Base-by-base conservation (phyloP, 352 stramenopile species). In the Pythium diclinum region DNA sequence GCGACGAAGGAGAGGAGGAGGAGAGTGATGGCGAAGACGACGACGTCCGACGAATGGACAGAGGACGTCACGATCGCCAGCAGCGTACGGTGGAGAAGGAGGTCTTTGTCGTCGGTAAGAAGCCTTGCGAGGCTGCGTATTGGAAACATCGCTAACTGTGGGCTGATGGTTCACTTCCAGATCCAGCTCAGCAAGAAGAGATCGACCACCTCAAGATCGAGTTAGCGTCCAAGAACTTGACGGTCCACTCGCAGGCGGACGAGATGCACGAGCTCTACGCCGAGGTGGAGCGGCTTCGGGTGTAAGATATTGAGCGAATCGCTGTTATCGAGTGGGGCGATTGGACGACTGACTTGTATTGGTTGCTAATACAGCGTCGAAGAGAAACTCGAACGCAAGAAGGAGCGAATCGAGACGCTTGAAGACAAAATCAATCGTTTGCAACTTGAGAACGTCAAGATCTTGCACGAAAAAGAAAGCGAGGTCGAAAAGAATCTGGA, bases 231-330 rank as follows among this genome's bases (percentile, higher is more conserved):
- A 89, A 87, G 59, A 71, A 68, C 4, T 57, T 83, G 30, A 86
- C 72, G 0, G 78, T 92, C 3, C 73, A 91, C 11, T 71, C 80
- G 5, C 81, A 91, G 64, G 71, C 75, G 0, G 76, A 83, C 23
- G 77, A 94, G 32, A 80, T 94, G 52, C 69, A 86, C 5, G 67
- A 79, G 17, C 52, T 88, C 0, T 81, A 87, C 14, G 61, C 71
- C 5, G 79, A 90, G 57, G 55, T 93, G 3, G 80, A 92, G 38
- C 74, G 87, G 34, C 68, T 92, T 19, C 67, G 56, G 3, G 28
- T 76, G 74, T 83, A 67, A 8, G 52, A 28, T 30, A 1, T 48
- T 11, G 16, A 11, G 42, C 8, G 0, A 1, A 9, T 25, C 16
- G 17, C n/a, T 3, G n/a, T 44, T 25, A 6, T 25, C 4, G 7